Base-by-base conservation (phyloP, 352 stramenopile genomes). In the Phytophthora uliginosa region DNA sequence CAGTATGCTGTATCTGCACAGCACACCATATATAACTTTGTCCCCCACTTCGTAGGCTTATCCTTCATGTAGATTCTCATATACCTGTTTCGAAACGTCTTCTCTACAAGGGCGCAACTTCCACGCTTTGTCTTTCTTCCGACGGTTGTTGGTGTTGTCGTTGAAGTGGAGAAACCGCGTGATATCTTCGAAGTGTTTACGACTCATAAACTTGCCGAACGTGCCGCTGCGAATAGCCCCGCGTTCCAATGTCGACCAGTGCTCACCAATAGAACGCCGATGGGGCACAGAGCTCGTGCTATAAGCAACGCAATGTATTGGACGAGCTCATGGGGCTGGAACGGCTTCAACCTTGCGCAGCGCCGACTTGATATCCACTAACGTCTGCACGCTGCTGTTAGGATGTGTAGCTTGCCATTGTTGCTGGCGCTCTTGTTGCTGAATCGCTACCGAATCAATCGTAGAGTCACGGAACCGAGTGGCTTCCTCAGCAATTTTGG, bases 201-300 rank as follows among this genome's bases (percentile, higher is more conserved):
- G 48, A 24, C 34, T 62, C 65, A 72, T 61, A 53, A 63, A 63
- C 15, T 63, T 73, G 9, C 40, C 28, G 33, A 73, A 66, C n/a
- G 20, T 73, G 12, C 58, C 58, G 15, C 34, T 57, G 2, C 50
- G 57, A 52, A 67, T 57, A 17, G 65, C 48, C 1, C 65, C 57
- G 12, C 56, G 18, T 31, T 66, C 50, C 7, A 24, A 40, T 34
- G 24, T 62, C 1, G 56, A 26, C 36, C 57, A 73, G 48, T 66
- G 65, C 8, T 58, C 42, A 12, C 33, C 20, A 2, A 66, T 13
- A 4, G 57, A 40, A 0, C 40, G 26, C 2, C 12, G 33, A 5
- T 71, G 54, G 3, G 63, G 47, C 5, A 28, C 52, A 12, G 65
- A 10, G 33, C 55, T 15, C 45, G 55, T 33, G 56, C 47, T 9